A percentile compares a stretch with the other conserved stretches of the same genome.
phyloP scores from a whole-genome alignment of 202 grass and related monocot species.

The Eragrostis tef region DNA sequence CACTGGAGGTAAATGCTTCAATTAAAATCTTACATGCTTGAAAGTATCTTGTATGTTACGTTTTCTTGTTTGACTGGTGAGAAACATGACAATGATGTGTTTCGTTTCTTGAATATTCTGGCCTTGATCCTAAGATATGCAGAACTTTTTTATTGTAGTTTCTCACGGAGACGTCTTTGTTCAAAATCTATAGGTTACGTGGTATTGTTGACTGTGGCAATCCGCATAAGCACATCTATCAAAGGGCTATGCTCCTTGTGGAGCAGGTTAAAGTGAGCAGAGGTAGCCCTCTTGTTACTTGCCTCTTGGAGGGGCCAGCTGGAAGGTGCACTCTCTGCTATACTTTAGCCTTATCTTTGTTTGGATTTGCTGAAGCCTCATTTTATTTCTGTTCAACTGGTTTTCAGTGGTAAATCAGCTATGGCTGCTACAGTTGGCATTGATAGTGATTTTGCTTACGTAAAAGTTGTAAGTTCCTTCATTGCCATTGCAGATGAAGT shows the following conservation, averaged over 20 bases:
- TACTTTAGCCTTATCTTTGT: constrained; percentile 55
- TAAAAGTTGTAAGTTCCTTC: constrained; percentile 82
- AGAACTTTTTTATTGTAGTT: background rate
- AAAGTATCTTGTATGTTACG: constrained; percentile 5
- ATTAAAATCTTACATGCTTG: background rate
- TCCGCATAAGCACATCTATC: constrained; percentile 70
- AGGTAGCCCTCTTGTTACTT: constrained; percentile 87
- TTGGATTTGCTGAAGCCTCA: constrained; percentile 48
- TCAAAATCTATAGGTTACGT: constrained; percentile 60
- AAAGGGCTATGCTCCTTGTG: constrained; percentile 80
- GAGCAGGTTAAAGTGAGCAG: constrained; percentile 88
- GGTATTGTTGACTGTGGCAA: constrained; percentile 94
- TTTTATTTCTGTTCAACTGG: constrained; percentile 29
- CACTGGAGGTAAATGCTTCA: background rate
- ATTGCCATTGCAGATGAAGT: background rate
- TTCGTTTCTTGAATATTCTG: background rate
- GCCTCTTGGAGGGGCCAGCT: constrained; percentile 88
- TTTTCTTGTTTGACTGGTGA: background rate
- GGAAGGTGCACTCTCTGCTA: constrained; percentile 61
- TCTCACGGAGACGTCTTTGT: background rate
- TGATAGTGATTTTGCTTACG: constrained; percentile 86
- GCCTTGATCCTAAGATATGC: background rate
- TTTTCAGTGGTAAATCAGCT: constrained; percentile 69
- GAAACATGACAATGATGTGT: constrained; percentile 5
- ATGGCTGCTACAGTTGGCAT: constrained; percentile 76